Evolutionary conservation across 257 asterid genomes (phyloP).

Genomic region (Nicotiana sylvestris): DNA sequence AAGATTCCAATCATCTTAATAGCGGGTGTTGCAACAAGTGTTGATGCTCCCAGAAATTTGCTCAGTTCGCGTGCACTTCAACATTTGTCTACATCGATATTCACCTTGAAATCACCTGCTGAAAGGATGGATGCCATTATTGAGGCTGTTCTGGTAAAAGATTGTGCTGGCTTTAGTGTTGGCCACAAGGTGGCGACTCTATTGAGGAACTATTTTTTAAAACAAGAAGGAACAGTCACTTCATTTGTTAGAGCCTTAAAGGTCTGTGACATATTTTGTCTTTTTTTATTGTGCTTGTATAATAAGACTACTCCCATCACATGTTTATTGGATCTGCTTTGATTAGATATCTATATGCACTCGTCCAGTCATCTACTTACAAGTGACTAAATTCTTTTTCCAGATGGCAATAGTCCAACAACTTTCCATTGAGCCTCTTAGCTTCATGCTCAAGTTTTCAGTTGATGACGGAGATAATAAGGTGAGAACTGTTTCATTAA

Average conservation of each 20-base stretch:
- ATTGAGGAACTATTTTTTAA: slow-evolving; percentile 72
- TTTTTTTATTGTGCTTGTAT: not conserved
- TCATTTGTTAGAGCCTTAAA: slow-evolving; percentile 75
- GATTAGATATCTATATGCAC: not conserved
- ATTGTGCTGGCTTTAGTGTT: slow-evolving; percentile 50
- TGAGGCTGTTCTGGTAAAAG: slow-evolving; percentile 64
- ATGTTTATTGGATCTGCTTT: slow-evolving; percentile 5
- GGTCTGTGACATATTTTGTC: slow-evolving; percentile 37
- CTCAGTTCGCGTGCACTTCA: slow-evolving; percentile 57
- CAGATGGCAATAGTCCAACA: slow-evolving; percentile 81
- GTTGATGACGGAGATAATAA: slow-evolving; percentile 36
- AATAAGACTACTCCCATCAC: slow-evolving; percentile 20
- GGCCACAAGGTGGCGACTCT: slow-evolving; percentile 65
- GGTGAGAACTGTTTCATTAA: slow-evolving; percentile 34
- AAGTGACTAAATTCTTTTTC: slow-evolving; percentile 19
- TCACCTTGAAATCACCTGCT: slow-evolving; percentile 68
- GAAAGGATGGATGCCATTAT: slow-evolving; percentile 80
- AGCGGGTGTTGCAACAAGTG: slow-evolving; percentile 81
- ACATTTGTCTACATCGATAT: slow-evolving; percentile 49
- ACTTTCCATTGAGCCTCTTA: slow-evolving; percentile 48
- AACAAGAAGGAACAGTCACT: slow-evolving; percentile 89
- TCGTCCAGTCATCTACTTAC: not conserved
- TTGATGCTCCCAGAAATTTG: slow-evolving; percentile 55
- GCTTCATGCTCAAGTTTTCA: slow-evolving; percentile 33
- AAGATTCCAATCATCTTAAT: slow-evolving; percentile 74